Percentiles rank a stretch among this genome's conserved stretches.
These are phyloP conservation scores for Vicia villosa DNA, from an alignment of 306 rosid species.

Conservation along the genomic window DNA sequence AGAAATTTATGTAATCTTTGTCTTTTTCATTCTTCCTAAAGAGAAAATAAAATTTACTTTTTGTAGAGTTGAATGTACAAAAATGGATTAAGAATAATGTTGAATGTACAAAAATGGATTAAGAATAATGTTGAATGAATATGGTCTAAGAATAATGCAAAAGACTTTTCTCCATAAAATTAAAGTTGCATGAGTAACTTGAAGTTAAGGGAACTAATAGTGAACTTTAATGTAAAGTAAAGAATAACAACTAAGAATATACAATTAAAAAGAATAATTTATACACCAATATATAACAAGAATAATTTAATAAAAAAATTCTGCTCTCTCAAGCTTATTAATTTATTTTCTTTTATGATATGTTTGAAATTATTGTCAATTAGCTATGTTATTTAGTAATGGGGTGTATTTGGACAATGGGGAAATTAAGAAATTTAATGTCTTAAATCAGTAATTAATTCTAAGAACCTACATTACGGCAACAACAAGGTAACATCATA, in stretches of 20 bases:
- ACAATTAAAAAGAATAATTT: no score
- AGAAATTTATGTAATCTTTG: neutral
- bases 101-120: neutral
- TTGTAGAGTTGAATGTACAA: neutral
- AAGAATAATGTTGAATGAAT: neutral
- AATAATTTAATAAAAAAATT: no score
- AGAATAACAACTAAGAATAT: neutral
- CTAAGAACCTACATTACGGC: conserved; percentile 9
- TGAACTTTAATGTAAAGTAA: no score
- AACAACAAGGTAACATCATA: conserved; percentile 27
- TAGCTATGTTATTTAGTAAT: no score
- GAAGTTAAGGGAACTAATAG: no score
- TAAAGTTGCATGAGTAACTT: no score
- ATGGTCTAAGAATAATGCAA: neutral
- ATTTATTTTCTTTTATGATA: no score
- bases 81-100: no score
- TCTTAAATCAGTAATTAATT: neutral
- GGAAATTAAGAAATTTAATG: neutral
- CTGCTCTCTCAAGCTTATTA: no score
- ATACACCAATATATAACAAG: no score
- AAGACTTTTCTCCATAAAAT: no score
- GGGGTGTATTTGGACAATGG: neutral
- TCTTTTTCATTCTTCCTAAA: neutral
- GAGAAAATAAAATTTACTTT: neutral
- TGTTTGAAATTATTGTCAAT: no score